Evolutionary conservation across 73 alveolate species (phyloP).

Genomic region (Diophrys appendiculata): DNA sequence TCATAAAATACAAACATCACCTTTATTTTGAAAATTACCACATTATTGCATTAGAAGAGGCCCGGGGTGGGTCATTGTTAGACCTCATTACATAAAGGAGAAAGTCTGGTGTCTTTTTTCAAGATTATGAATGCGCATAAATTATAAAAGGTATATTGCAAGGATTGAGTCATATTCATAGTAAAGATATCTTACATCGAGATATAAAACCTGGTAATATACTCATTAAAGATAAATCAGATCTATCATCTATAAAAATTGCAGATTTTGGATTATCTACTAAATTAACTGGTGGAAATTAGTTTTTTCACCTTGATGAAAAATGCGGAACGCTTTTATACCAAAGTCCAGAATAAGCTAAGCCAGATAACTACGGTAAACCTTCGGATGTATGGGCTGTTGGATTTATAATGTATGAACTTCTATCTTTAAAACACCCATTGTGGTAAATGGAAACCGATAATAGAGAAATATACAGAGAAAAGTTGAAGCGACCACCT

Average conservation of each 20-base stretch:
- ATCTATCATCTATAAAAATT: slow-evolving; percentile 37
- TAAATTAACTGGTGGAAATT: slow-evolving; percentile 16
- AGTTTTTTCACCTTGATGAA: slow-evolving; percentile 30
- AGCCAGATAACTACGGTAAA: slow-evolving; percentile 52
- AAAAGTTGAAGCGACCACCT: slow-evolving; percentile 8
- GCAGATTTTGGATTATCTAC: slow-evolving; percentile 64
- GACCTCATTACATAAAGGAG: slow-evolving; percentile 45
- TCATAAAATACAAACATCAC: neutral
- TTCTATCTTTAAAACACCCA: slow-evolving; percentile 33
- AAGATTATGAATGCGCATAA: slow-evolving; percentile 37
- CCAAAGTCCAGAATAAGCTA: slow-evolving; percentile 68
- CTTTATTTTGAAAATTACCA: neutral
- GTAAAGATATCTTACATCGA: slow-evolving; percentile 50
- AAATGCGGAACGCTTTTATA: slow-evolving; percentile 61
- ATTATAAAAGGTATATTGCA: slow-evolving; percentile 38
- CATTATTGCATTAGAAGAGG: neutral
- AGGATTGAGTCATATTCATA: slow-evolving; percentile 54
- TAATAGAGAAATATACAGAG: slow-evolving; percentile 21
- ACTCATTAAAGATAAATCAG: slow-evolving; percentile 22
- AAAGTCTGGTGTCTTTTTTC: neutral
- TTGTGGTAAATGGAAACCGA: slow-evolving; percentile 29
- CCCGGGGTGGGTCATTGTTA: slow-evolving; percentile 40
- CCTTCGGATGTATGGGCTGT: slow-evolving; percentile 70
- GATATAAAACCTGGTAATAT: slow-evolving; percentile 68
- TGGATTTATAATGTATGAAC: slow-evolving; percentile 64